These are phyloP conservation scores for Eucalyptus pauciflora DNA, from an alignment of 345 rosid species.

Conservation along the genomic window DNA sequence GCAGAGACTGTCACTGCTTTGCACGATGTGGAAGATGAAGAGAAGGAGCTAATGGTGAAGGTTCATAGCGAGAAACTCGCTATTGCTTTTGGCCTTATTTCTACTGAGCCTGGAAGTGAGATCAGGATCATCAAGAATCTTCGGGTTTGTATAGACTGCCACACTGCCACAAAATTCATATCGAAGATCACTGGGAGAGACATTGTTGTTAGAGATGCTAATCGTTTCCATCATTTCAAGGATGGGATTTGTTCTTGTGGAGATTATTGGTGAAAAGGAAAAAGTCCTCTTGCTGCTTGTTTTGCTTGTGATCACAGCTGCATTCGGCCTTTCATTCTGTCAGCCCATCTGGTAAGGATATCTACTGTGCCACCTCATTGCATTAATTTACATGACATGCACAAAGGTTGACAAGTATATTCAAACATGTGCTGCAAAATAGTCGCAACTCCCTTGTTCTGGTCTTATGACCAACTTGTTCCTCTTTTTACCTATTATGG, in stretches of 20 bases:
- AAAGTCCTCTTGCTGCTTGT: background rate
- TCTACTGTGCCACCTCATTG: background rate
- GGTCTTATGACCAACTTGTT: background rate
- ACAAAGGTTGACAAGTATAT: background rate
- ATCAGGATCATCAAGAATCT: constrained; percentile 71
- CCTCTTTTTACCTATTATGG: background rate
- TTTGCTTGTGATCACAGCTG: background rate
- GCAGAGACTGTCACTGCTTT: constrained; percentile 46
- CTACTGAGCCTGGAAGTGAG: constrained; percentile 55
- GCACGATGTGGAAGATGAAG: constrained; percentile 89
- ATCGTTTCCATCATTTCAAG: constrained; percentile 73
- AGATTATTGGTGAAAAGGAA: constrained; percentile 53
- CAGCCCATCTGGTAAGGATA: background rate
- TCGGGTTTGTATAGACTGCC: constrained; percentile 75
- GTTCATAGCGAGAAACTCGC: constrained; percentile 82
- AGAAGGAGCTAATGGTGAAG: constrained; percentile 57
- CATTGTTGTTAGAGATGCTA: constrained; percentile 74
- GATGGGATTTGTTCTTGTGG: constrained; percentile 75
- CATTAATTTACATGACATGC: background rate
- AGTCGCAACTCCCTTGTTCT: background rate
- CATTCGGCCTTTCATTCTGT: background rate
- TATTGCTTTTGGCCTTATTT: constrained; percentile 70
- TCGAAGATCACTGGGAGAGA: constrained; percentile 60
- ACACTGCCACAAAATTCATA: constrained; percentile 57
- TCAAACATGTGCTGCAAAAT: background rate